A percentile compares a stretch with the other conserved stretches of the same genome.
phyloP scores from a whole-genome alignment of 2,329 filamentous ascomycete genomes.

The Shiraia bambusicola region DNA sequence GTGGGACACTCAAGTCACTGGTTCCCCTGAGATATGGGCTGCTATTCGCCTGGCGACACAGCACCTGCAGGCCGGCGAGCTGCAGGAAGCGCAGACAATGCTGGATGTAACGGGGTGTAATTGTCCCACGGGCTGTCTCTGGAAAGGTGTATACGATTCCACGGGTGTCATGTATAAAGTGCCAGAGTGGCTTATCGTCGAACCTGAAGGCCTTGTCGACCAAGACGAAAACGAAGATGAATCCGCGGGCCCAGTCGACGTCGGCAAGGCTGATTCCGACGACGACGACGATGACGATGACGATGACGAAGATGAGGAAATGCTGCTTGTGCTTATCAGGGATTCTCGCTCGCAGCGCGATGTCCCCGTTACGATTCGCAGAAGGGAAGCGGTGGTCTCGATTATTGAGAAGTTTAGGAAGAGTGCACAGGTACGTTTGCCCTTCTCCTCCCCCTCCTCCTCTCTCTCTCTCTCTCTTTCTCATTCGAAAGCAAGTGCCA shows the following conservation, averaged over 20 bases:
- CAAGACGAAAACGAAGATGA: slow-evolving; percentile 24
- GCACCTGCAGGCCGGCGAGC: slow-evolving; percentile 59
- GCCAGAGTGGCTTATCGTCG: slow-evolving; percentile 49
- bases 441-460: neutral
- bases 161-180: slow-evolving; percentile 47
- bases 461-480: neutral
- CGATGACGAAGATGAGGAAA: slow-evolving; percentile 22
- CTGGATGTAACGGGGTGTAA: slow-evolving; percentile 69
- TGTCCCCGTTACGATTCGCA: slow-evolving; percentile 37
- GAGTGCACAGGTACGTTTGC: slow-evolving; percentile 60
- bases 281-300: slow-evolving; percentile 34
- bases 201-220: slow-evolving; percentile 45
- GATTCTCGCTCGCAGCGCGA: slow-evolving; percentile 45
- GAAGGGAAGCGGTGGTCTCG: slow-evolving; percentile 60
- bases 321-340: slow-evolving; percentile 38
- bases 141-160: slow-evolving; percentile 49
- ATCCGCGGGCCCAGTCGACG: neutral
- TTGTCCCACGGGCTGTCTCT: slow-evolving; percentile 47
- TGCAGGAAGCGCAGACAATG: slow-evolving; percentile 69
- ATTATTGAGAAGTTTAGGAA: slow-evolving; percentile 65
- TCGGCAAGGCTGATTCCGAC: neutral
- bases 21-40: slow-evolving; percentile 76
- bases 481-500: too few species aligned
- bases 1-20: slow-evolving; percentile 86
- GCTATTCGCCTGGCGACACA: slow-evolving; percentile 69